Percentiles rank a stretch among this genome's conserved stretches.
These are phyloP conservation scores for Chlorella sp. DNA, from an alignment of 139 green algal species.

Conservation along the genomic window DNA sequence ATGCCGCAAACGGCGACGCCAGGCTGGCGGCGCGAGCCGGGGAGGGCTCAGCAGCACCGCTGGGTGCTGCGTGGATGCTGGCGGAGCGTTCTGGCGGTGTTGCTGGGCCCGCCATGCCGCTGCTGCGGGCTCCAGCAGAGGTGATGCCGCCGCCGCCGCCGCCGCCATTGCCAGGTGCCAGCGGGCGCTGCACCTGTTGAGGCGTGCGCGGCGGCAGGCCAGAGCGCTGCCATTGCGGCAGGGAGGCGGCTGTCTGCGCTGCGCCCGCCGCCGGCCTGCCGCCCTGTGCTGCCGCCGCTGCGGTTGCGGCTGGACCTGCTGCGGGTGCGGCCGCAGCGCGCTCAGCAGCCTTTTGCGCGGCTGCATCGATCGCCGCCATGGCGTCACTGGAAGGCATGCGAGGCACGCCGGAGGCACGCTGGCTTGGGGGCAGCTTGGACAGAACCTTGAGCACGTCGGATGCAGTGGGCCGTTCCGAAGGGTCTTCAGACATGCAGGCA, in stretches of 20 bases:
- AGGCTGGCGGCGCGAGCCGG: no score
- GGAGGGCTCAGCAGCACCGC: no score
- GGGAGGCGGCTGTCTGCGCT: neutral
- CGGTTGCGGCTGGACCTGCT: neutral
- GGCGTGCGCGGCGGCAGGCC: neutral
- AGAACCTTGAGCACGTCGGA: neutral
- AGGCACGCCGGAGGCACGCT: no score
- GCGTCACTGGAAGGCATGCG: no score
- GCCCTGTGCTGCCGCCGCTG: no score
- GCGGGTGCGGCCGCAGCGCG: neutral
- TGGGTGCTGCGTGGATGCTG: no score
- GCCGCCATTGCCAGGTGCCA: neutral
- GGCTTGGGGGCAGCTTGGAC: neutral
- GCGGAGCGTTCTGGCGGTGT: no score
- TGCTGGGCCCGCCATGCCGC: neutral
- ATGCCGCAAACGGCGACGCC: neutral
- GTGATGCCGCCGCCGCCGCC: neutral
- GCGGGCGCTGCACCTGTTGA: neutral
- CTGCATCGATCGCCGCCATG: no score
- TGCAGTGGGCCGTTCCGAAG: neutral
- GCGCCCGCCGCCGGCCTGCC: neutral
- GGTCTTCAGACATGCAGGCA: neutral
- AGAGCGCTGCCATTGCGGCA: no score
- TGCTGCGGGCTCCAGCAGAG: neutral
- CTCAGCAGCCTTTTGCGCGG: neutral